These are phyloP conservation scores for Dendrobium catenatum DNA, from an alignment of 106 monocot genomes.

Conservation along the genomic window DNA sequence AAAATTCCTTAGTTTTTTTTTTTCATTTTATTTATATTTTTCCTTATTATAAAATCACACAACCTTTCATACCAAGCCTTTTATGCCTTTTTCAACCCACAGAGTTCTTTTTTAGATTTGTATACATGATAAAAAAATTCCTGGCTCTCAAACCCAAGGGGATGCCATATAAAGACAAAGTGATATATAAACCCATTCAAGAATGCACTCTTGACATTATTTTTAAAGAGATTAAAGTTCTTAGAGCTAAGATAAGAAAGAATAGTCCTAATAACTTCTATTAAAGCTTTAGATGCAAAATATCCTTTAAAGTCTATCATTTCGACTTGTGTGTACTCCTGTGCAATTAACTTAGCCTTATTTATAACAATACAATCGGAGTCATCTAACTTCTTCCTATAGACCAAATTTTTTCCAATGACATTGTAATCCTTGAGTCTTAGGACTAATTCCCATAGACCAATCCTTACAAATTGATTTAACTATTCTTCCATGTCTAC, in stretches of 20 bases:
- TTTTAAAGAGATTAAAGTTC: background rate
- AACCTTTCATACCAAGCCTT: too few species aligned
- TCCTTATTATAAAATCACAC: too few species aligned
- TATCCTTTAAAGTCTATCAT: background rate
- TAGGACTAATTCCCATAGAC: background rate
- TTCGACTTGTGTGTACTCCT: background rate
- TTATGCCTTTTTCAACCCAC: too few species aligned
- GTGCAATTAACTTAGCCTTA: background rate
- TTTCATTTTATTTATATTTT: too few species aligned
- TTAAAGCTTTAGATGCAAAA: background rate
- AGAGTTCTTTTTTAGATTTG: too few species aligned
- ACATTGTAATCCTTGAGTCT: background rate
- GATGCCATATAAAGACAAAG: too few species aligned
- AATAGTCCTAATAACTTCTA: background rate
- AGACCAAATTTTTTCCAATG: constrained; percentile 3
- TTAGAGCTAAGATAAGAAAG: background rate
- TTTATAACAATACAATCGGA: background rate
- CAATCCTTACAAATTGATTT: background rate
- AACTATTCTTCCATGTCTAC: background rate
- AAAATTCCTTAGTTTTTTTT: too few species aligned
- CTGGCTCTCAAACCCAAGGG: too few species aligned
- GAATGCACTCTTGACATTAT: background rate
- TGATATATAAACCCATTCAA: too few species aligned
- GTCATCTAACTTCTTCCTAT: background rate
- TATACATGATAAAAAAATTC: too few species aligned